Percentiles rank a stretch among this genome's conserved stretches.
These are phyloP conservation scores for Paspalum vaginatum DNA, from an alignment of 176 grass and related monocot genomes.

Conservation along the genomic window DNA sequence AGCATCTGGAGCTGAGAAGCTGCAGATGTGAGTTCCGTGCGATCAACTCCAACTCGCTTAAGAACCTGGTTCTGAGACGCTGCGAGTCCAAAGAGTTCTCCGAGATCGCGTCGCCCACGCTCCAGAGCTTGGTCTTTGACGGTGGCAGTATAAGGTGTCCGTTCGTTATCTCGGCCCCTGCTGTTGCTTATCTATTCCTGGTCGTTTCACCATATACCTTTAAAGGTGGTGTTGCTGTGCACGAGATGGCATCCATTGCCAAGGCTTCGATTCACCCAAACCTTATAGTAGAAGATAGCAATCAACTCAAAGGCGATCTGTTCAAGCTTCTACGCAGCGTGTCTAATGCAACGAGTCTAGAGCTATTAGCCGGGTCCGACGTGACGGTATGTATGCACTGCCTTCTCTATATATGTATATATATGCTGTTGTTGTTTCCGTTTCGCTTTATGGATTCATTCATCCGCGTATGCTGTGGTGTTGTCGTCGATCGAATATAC, in stretches of 20 bases:
- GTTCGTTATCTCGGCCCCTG: conserved; percentile 6
- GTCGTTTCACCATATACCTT: neutral
- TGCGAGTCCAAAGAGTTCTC: neutral
- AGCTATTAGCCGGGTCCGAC: neutral
- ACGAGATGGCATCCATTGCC: neutral
- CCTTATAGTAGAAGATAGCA: too few species aligned
- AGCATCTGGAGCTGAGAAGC: neutral
- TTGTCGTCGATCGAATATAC: neutral
- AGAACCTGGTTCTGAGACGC: fast-evolving
- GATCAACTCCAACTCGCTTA: neutral
- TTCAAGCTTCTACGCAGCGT: neutral
- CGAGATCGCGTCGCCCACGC: neutral
- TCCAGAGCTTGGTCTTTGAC: neutral
- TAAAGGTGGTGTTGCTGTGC: neutral
- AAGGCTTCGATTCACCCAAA: neutral
- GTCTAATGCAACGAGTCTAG: neutral
- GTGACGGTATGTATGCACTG: neutral
- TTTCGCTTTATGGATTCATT: neutral
- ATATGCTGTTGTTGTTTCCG: neutral
- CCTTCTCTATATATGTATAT: neutral
- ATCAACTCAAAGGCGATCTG: neutral
- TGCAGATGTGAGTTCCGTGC: neutral
- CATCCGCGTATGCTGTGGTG: neutral
- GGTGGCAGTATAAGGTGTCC: neutral
- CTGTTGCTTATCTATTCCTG: neutral